These are phyloP conservation scores for Cadophora malorum DNA, from an alignment of 2,329 filamentous ascomycete genomes.

Conservation along the genomic window DNA sequence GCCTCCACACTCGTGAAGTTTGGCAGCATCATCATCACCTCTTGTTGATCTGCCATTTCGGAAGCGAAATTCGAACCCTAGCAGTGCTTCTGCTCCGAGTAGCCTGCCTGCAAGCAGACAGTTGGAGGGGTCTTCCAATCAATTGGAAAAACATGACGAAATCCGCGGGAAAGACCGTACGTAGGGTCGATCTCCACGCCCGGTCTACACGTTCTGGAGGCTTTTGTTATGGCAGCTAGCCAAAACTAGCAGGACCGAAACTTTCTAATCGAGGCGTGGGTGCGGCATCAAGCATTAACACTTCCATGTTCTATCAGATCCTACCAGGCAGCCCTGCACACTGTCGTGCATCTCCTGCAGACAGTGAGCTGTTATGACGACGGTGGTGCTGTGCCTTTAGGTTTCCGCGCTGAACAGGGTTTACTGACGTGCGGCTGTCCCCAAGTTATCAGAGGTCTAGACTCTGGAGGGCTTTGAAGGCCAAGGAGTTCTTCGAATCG, in stretches of 20 bases:
- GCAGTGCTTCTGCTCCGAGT: neutral
- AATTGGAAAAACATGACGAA: neutral
- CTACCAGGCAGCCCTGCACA: neutral
- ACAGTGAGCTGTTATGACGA: neutral
- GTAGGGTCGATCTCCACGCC: neutral
- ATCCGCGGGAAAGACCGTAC: neutral
- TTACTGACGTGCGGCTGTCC: slow-evolving; percentile 1
- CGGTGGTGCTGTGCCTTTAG: neutral
- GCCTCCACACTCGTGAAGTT: neutral
- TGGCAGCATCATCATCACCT: neutral
- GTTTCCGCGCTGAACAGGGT: slow-evolving; percentile 6
- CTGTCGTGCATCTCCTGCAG: slow-evolving; percentile 8
- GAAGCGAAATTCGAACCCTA: neutral
- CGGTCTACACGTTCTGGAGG: neutral
- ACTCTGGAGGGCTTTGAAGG: neutral
- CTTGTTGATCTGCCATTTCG: slow-evolving; percentile 1
- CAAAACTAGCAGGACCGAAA: slow-evolving; percentile 10
- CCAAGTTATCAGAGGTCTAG: slow-evolving; percentile 2
- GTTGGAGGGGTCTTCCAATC: neutral
- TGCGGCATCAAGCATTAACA: neutral
- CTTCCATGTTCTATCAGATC: neutral
- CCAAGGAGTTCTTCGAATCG: neutral
- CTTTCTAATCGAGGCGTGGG: neutral
- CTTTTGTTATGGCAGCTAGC: neutral
- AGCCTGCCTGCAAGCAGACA: neutral